phyloP scores from a whole-genome alignment of 495 filamentous ascomycete species.

The Cercophora scortea region DNA sequence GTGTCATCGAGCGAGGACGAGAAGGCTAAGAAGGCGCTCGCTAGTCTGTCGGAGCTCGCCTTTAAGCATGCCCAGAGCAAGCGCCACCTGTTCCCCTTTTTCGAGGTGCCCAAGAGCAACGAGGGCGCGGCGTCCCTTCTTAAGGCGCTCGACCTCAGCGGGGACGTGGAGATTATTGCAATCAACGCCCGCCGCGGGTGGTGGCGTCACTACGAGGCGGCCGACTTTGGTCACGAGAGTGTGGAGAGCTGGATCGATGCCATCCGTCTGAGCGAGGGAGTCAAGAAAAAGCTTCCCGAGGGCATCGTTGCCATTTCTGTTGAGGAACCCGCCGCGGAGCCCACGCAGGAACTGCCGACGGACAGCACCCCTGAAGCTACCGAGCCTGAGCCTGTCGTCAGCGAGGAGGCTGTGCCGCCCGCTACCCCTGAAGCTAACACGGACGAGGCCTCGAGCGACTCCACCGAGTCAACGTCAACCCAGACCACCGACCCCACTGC shows the following conservation, averaged over 20 bases:
- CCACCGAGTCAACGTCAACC: conserved; percentile 17
- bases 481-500: conserved; percentile 19
- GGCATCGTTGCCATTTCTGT: conserved; percentile 56
- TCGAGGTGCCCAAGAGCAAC: conserved; percentile 61
- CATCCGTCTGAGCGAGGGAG: conserved; percentile 76
- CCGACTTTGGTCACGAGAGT: conserved; percentile 48
- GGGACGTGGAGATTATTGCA: conserved; percentile 61
- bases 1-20: conserved; percentile 51
- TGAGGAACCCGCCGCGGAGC: conserved; percentile 30
- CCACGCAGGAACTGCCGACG: conserved; percentile 27
- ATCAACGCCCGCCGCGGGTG: conserved; percentile 78
- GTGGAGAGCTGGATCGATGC: conserved; percentile 84
- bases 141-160: conserved; percentile 51
- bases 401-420: conserved; percentile 17
- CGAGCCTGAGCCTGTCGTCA: conserved; percentile 16
- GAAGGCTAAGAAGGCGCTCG: conserved; percentile 48
- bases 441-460: conserved; percentile 16
- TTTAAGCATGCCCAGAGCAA: conserved; percentile 59
- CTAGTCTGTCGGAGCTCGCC: conserved; percentile 64
- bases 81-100: conserved; percentile 74
- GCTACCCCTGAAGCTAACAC: conserved; percentile 31
- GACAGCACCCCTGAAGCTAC: conserved; percentile 34
- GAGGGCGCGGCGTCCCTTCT: conserved; percentile 47
- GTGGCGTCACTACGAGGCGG: conserved; percentile 64
- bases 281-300: conserved; percentile 74